These are phyloP conservation scores for Pseudogymnoascus sp. DNA, from an alignment of 2,329 filamentous ascomycete species.

Conservation along the genomic window DNA sequence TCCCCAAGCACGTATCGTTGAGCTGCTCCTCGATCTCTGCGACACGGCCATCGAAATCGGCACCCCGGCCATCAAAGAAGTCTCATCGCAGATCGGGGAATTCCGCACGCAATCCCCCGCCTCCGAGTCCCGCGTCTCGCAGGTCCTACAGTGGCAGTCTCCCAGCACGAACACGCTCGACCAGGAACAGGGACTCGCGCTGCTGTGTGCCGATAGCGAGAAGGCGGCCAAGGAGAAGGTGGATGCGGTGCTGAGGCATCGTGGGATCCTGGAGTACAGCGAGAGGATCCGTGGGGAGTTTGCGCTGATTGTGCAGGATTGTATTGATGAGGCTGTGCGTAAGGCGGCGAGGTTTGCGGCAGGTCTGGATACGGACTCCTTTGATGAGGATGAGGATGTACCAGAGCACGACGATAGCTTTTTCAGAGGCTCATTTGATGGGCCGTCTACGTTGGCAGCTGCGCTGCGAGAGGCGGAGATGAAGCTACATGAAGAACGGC, in stretches of 20 bases:
- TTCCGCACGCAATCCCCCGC: conserved; percentile 91
- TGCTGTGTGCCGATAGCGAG: conserved; percentile 86
- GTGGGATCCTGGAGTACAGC: conserved; percentile 88
- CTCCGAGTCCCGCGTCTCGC: conserved; percentile 87
- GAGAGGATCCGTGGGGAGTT: conserved; percentile 94
- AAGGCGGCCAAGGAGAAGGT: conserved; percentile 78
- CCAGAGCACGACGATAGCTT: conserved; percentile 45
- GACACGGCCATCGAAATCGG: conserved; percentile 94
- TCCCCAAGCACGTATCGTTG: conserved; percentile 86
- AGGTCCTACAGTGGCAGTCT: conserved; percentile 94
- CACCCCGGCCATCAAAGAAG: conserved; percentile 85
- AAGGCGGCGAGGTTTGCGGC: conserved; percentile 85
- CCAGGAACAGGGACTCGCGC: conserved; percentile 80
- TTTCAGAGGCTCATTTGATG: conserved; percentile 46
- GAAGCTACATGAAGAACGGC: conserved; percentile 27
- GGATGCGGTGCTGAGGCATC: conserved; percentile 84
- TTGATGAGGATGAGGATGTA: conserved; percentile 37
- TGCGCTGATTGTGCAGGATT: conserved; percentile 85
- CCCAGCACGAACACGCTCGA: conserved; percentile 85
- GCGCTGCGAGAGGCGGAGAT: conserved; percentile 36
- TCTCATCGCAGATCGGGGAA: conserved; percentile 60
- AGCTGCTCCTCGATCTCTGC: conserved; percentile 87
- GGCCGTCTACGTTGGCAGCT: conserved; percentile 46
- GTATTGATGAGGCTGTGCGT: conserved; percentile 81
- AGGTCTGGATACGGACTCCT: conserved; percentile 74